Percentiles rank a stretch among this genome's conserved stretches.
Conservation (phyloP, 2,329 filamentous ascomycete species). For the Pseudogymnoascus sp. region DNA sequence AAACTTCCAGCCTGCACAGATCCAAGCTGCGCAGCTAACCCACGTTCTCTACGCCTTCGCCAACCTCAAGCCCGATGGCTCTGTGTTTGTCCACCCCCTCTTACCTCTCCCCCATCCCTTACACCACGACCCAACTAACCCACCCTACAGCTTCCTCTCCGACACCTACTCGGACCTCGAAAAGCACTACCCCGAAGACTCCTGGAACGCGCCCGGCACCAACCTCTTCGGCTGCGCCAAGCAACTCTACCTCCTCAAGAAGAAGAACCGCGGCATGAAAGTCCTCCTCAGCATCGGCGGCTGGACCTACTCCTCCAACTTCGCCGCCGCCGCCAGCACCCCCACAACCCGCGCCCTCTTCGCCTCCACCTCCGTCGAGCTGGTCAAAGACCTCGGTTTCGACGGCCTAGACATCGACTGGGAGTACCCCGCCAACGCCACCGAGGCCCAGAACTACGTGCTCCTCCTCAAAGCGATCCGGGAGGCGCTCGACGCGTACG, state of each 20-base stretch:
- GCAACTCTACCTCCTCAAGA: conserved; percentile 71
- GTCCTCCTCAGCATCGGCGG: conserved; percentile 75
- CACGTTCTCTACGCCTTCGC: conserved; percentile 76
- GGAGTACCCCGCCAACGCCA: conserved; percentile 17
- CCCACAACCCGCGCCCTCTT: conserved; percentile 33
- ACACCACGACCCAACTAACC: conserved; percentile 4
- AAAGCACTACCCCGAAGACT: conserved; percentile 66
- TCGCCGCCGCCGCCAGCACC: conserved; percentile 58
- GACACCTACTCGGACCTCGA: conserved; percentile 64
- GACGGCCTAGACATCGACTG: conserved; percentile 23
- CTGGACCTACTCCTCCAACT: conserved; percentile 76
- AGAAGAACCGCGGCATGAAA: conserved; percentile 70
- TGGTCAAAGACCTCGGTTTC: conserved; percentile 18
- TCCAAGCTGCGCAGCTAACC: conserved; percentile 62
- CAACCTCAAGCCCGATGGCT: conserved; percentile 62
- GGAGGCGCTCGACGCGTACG: conserved; percentile 41
- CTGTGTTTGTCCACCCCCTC: conserved; percentile 10
- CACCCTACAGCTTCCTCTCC: not conserved
- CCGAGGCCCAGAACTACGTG: conserved; percentile 21
- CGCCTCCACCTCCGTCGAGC: conserved; percentile 15
- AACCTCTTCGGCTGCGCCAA: conserved; percentile 79
- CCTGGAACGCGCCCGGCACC: conserved; percentile 55
- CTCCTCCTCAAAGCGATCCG: conserved; percentile 31
- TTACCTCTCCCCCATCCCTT: not conserved
- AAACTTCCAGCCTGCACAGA: conserved; percentile 56